These are phyloP conservation scores for Monosporascus sp. DNA, from an alignment of 2,329 filamentous ascomycete genomes.

Conservation along the genomic window DNA sequence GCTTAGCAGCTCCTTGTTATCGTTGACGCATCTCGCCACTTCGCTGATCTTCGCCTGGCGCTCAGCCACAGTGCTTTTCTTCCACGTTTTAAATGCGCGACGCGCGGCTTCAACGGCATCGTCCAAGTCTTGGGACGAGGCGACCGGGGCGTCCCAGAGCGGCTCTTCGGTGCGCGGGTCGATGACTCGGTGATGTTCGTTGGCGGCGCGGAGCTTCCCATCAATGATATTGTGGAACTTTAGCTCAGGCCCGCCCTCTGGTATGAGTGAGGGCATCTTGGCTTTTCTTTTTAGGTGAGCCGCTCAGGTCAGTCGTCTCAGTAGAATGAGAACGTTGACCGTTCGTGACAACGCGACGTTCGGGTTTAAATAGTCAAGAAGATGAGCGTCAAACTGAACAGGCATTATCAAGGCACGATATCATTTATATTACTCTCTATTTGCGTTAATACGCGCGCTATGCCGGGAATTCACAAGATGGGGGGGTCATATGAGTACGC, in stretches of 20 bases:
- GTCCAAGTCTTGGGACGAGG: slow-evolving; percentile 33
- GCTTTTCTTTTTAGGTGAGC: too few species aligned
- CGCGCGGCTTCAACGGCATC: slow-evolving; percentile 40
- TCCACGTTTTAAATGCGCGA: slow-evolving; percentile 42
- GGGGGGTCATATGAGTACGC: too few species aligned
- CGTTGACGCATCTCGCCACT: slow-evolving; percentile 34
- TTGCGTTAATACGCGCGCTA: too few species aligned
- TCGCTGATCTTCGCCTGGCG: slow-evolving; percentile 34
- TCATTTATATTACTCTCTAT: too few species aligned
- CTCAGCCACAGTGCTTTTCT: slow-evolving; percentile 36
- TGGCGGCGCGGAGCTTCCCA: slow-evolving; percentile 31
- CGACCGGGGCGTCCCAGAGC: slow-evolving; percentile 42
- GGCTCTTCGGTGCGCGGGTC: slow-evolving; percentile 40
- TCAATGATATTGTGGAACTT: slow-evolving; percentile 42
- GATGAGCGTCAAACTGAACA: too few species aligned
- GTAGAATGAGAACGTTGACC: too few species aligned
- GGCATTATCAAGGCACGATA: too few species aligned
- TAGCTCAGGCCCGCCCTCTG: slow-evolving; percentile 7
- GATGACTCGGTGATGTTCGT: slow-evolving; percentile 30
- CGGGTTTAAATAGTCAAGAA: too few species aligned
- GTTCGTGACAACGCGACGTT: too few species aligned
- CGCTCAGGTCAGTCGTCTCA: too few species aligned
- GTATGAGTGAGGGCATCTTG: slow-evolving; percentile 1
- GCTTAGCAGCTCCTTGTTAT: slow-evolving; percentile 36
- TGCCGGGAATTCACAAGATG: too few species aligned